These are phyloP conservation scores for Penicillium cosmopolitanum DNA, from an alignment of 495 filamentous ascomycete species.

Conservation along the genomic window DNA sequence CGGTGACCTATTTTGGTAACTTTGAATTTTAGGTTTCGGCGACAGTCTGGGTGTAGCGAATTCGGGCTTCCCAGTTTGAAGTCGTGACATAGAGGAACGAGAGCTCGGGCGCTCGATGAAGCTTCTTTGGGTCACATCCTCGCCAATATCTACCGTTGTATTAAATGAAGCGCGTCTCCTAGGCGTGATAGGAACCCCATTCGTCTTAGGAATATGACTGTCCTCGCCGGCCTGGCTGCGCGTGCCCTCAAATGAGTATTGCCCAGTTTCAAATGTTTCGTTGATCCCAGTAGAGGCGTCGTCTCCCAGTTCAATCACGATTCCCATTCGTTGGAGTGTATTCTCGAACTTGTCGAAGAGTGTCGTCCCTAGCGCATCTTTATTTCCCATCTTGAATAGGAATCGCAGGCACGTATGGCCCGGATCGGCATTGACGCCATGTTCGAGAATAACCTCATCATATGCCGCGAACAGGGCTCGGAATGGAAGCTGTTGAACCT, in stretches of 20 bases:
- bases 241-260: conserved; percentile 26
- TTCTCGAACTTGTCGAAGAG: conserved; percentile 70
- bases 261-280: conserved; percentile 31
- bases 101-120: conserved; percentile 46
- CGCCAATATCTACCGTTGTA: conserved; percentile 58
- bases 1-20: conserved; percentile 28
- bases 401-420: conserved; percentile 76
- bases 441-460: conserved; percentile 66
- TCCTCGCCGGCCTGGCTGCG: conserved; percentile 24
- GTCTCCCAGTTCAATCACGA: conserved; percentile 64
- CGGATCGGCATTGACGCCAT: conserved; percentile 70
- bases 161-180: conserved; percentile 60
- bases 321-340: conserved; percentile 65
- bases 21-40: conserved; percentile 25
- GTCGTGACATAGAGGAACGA: conserved; percentile 52
- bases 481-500: conserved; percentile 67
- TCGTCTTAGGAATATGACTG: conserved; percentile 21
- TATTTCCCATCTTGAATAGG: conserved; percentile 77
- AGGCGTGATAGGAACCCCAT: conserved; percentile 35
- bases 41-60: conserved; percentile 36
- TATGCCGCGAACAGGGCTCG: conserved; percentile 82
- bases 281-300: conserved; percentile 33
- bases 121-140: conserved; percentile 48
- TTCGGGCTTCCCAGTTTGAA: conserved; percentile 44
- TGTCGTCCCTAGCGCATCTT: conserved; percentile 45